These are phyloP conservation scores for Amanita rimosa DNA, from an alignment of 768 basidiomycete species.

Conservation along the genomic window DNA sequence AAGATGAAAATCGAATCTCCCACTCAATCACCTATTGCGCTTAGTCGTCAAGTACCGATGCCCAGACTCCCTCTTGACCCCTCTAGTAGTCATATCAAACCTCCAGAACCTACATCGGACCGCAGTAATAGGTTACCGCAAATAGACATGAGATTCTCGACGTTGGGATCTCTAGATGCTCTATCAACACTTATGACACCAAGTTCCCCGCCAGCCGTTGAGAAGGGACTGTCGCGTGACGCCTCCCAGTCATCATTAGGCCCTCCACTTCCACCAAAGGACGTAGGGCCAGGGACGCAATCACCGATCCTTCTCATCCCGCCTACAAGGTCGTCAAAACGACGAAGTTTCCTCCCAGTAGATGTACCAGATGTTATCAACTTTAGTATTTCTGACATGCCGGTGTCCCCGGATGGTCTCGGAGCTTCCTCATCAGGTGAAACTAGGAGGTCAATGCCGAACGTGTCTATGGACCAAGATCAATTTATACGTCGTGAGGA, in stretches of 20 bases:
- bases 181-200: slow-evolving; percentile 25
- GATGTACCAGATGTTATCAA: slow-evolving; percentile 45
- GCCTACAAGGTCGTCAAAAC: slow-evolving; percentile 45
- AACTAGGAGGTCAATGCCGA: slow-evolving; percentile 31
- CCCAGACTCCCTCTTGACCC: slow-evolving; percentile 19
- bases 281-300: background rate
- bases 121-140: slow-evolving; percentile 38
- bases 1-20: slow-evolving; percentile 68
- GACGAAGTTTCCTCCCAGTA: slow-evolving; percentile 84
- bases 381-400: slow-evolving; percentile 35
- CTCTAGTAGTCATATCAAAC: slow-evolving; percentile 13
- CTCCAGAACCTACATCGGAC: slow-evolving; percentile 17
- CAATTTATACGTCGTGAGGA: slow-evolving; percentile 53
- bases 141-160: slow-evolving; percentile 64
- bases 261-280: slow-evolving; percentile 7
- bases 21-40: slow-evolving; percentile 26
- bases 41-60: slow-evolving; percentile 17
- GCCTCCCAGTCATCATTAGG: slow-evolving; percentile 16
- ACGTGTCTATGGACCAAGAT: slow-evolving; percentile 34
- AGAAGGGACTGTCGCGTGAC: slow-evolving; percentile 17
- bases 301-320: slow-evolving; percentile 29
- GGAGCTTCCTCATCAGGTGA: slow-evolving; percentile 43
- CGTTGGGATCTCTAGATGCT: slow-evolving; percentile 49
- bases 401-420: slow-evolving; percentile 38
- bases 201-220: slow-evolving; percentile 14